Percentiles rank a stretch among this genome's conserved stretches.
phyloP scores from a whole-genome alignment of 768 basidiomycete species.

The Sarcodon aspratus region DNA sequence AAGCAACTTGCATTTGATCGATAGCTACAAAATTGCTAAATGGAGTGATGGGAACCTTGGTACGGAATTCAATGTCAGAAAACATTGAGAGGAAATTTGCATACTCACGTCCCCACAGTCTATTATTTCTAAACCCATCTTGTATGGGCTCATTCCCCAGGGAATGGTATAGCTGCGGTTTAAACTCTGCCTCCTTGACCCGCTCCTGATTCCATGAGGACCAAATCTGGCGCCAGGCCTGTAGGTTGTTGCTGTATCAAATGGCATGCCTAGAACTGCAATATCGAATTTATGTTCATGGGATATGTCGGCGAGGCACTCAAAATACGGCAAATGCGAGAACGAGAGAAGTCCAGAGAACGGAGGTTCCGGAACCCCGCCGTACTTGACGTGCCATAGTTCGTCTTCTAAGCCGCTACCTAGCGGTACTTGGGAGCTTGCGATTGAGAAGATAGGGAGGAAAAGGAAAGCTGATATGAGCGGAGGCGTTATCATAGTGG shows the following conservation, averaged over 20 bases:
- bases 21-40: constrained; percentile 79
- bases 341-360: constrained; percentile 80
- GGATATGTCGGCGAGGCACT: constrained; percentile 52
- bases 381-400: constrained; percentile 66
- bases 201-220: constrained; percentile 74
- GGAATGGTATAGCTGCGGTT: constrained; percentile 55
- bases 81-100: not conserved
- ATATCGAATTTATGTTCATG: constrained; percentile 45
- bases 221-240: constrained; percentile 75
- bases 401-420: constrained; percentile 7
- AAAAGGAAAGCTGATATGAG: no score
- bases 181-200: constrained; percentile 54
- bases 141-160: constrained; percentile 64
- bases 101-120: constrained; percentile 75
- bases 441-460: no score
- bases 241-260: constrained; percentile 51
- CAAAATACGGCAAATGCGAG: constrained; percentile 67
- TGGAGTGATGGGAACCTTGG: constrained; percentile 61
- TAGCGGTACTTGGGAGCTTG: no score
- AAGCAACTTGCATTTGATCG: constrained; percentile 83
- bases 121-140: constrained; percentile 42
- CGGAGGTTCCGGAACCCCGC: constrained; percentile 58
- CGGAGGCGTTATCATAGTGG: no score
- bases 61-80: not conserved
- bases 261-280: constrained; percentile 72